Percentiles rank a stretch among this genome's conserved stretches.
These are phyloP conservation scores for Schoenoplectus tabernaemontani DNA, from an alignment of 202 grass and related monocot species.

Conservation along the genomic window DNA sequence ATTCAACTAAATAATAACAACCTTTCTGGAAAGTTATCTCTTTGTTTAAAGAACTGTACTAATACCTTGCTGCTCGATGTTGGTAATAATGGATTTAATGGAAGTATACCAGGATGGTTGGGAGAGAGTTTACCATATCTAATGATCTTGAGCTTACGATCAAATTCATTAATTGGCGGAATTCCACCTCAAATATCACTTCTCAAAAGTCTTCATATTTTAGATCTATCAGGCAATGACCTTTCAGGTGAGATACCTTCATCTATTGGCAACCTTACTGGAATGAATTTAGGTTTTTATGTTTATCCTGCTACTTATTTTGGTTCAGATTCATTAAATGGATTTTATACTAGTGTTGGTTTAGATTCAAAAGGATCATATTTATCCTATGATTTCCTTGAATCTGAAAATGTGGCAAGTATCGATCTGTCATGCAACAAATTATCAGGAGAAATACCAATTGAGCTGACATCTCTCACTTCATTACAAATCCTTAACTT, in stretches of 20 bases:
- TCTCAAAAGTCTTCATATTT: neutral
- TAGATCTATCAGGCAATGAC: neutral
- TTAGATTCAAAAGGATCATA: neutral
- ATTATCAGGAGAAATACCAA: neutral
- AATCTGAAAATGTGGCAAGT: neutral
- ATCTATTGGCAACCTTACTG: neutral
- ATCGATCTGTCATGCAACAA: neutral
- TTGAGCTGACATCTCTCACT: neutral
- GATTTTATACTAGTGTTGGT: neutral
- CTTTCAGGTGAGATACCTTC: neutral
- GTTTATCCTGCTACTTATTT: too few relatives aligned
- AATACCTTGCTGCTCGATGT: neutral
- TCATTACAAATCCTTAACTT: neutral
- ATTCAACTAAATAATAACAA: neutral
- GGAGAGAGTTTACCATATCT: neutral
- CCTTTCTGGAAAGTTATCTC: neutral
- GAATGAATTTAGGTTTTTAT: too few relatives aligned
- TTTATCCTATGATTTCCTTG: neutral
- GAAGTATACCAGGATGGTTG: neutral
- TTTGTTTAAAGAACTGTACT: neutral
- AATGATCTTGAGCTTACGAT: neutral
- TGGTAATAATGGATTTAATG: neutral
- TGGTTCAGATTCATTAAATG: too few relatives aligned
- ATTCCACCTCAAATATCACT: neutral
- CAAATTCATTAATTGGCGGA: neutral